Base-by-base conservation (phyloP, 2,329 filamentous ascomycete genomes). In the Thielaviopsis cerberus region DNA sequence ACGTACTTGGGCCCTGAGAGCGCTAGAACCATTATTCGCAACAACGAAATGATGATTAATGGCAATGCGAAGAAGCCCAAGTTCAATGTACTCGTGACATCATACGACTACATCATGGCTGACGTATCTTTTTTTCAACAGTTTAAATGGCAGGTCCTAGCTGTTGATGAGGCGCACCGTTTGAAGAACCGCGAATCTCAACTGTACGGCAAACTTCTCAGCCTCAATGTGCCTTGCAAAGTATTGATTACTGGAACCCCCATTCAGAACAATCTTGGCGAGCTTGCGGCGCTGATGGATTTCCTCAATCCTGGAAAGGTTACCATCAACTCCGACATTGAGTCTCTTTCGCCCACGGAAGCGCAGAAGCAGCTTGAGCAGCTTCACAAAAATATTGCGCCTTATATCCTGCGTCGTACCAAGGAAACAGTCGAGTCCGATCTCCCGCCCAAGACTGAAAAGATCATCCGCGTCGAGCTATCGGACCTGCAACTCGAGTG, bases 341-440 rank as follows among this genome's bases (percentile, higher is more conserved):
- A 97, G 62, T 74, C 75, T 64, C 75, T 98, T 11, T 79, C 78
- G 59, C 85, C 86, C 0, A 82, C 85, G 63, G 84, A 86, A 66
- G 91, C 91, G 0, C 89, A 90, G 65, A 78, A 85, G 64, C 95
- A 97, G 71, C 81, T 98, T 45, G 82, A 86, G 59, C 83, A 89
- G 59, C 78, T 98, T 48, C 94, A 92, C 60, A 81, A 81, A 56
- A 81, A 87, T 24, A 94, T 98, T 64, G 85, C 91, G 22, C 92
- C 92, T 1, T 97, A 87, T 68, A 97, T 98, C 75, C 76, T 98
- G 56, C 88, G 92, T 45, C 85, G 92, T 55, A 97, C 92, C 20
- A 98, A 98, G 71, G 88, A 95, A 67, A 96, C 92, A 59, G 94
- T 98, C 7, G 92, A 97, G 69, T 94, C 90, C 23, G 92, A 98